These are phyloP conservation scores for Mortierella sp. DNA, from an alignment of 371 early-diverging fungal genomes.

Conservation along the genomic window DNA sequence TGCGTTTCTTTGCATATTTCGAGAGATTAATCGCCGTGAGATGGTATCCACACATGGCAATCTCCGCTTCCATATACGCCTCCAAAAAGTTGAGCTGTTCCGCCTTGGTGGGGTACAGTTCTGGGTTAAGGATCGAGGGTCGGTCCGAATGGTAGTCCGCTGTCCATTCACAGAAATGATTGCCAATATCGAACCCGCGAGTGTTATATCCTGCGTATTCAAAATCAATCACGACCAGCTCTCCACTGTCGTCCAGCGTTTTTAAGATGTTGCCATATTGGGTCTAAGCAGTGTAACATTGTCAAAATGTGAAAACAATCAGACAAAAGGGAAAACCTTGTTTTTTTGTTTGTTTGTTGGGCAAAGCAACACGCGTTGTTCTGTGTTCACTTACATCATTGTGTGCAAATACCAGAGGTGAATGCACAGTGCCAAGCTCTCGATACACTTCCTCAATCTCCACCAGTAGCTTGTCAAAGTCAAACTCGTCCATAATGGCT, in stretches of 20 bases:
- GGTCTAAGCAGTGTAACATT: slow-evolving; percentile 46
- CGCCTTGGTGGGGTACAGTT: slow-evolving; percentile 66
- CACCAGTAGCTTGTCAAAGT: slow-evolving; percentile 56
- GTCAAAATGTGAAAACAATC: not conserved
- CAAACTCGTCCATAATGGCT: slow-evolving; percentile 47
- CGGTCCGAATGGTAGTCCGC: slow-evolving; percentile 77
- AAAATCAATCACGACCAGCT: slow-evolving; percentile 82
- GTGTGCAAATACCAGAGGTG: slow-evolving; percentile 85
- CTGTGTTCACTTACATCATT: slow-evolving; percentile 76
- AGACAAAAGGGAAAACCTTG: not conserved
- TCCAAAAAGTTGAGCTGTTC: slow-evolving; percentile 71
- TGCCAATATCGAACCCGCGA: slow-evolving; percentile 87
- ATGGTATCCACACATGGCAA: slow-evolving; percentile 53
- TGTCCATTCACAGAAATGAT: slow-evolving; percentile 93
- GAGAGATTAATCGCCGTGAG: slow-evolving; percentile 38
- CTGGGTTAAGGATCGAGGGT: slow-evolving; percentile 62
- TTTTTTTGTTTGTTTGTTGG: not conserved
- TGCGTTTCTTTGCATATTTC: slow-evolving; percentile 27
- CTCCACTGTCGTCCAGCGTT: slow-evolving; percentile 58
- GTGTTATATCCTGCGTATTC: slow-evolving; percentile 91
- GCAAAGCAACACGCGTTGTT: slow-evolving; percentile 24
- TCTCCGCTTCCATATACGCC: slow-evolving; percentile 73
- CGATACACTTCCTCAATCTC: slow-evolving; percentile 63
- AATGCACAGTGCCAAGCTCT: slow-evolving; percentile 54
- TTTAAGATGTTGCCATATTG: slow-evolving; percentile 89